Evolutionary conservation across 2,329 filamentous ascomycete species (phyloP), one percentile per base, ranked within the genome.

Genomic region (Stagonosporopsis rhizophila): DNA sequence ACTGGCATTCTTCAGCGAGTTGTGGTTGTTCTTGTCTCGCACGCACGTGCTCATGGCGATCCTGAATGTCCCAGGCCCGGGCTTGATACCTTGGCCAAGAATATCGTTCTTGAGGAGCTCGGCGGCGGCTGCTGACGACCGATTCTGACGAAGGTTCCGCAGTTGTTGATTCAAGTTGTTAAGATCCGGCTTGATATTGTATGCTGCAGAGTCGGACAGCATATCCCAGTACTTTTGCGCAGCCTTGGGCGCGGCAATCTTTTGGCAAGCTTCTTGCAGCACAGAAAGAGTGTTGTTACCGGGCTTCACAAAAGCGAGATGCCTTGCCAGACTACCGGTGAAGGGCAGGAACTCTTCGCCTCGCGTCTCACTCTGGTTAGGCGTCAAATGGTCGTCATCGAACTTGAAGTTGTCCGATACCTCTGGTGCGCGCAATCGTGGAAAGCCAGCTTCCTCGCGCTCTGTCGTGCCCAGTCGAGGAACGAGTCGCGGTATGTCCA

Each of bases 201-300:
- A 82, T 12, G 81, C 75, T 2, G 80, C 73, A 0, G 67, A 66
- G 25, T 75, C 71, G 6, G 88, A 90, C 54, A 97, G 79, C 6
- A 88, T 71, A 17, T 88, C 80, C 93, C 93, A 98, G 75, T 97
- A 98, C 28, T 82, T 82, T 48, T 83, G 77, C n/a, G 87, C 89
- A n/a, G 84, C 76, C 14, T 83, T 82, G 7, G 85, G 85, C 48
- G 85, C 82, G 47, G 84, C 83, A 28, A 87, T 82, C 28, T 84
- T 81, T 12, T 82, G 77, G 47, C 91, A 85, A 6, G 88, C 83
- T 41, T 85, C 80, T 38, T 96, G 75, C 19, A 96, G 71, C 40
- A 96, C 75, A 1, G 89, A 89, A 2, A 99, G 82, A 0, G 81
- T 83, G 57, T 80, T 80, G 58, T 82, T 84, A n/a, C 77, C 75